Base-by-base conservation (phyloP, 768 basidiomycete genomes). In the Calocybe gangraenosa region DNA sequence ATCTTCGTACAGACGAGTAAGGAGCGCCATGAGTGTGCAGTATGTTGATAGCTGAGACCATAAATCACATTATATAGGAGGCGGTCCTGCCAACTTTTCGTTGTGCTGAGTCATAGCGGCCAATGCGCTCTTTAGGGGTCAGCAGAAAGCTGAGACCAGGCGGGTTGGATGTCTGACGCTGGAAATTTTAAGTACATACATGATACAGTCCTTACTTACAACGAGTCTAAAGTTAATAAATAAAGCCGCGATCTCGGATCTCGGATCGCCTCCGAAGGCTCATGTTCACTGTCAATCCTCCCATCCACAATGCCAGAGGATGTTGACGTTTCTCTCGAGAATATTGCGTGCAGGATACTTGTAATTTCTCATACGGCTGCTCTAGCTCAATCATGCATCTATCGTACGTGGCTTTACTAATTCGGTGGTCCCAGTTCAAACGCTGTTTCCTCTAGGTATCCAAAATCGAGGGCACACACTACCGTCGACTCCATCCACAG, bases 1-100 rank as follows among this genome's bases (percentile, higher is more conserved):
- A 52, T 73, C 70, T 28, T 58, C 56, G 31, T 64, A 52, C n/a
- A 71, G 63, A 37, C 68, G 65, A 25, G 62, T 48, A 23, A 67
- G 63, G 15, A 66, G n/a, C n/a, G n/a, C n/a, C n/a, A n/a, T n/a
- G n/a, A n/a, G n/a, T n/a, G n/a, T n/a, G n/a, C n/a, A n/a, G n/a
- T n/a, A n/a, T n/a, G n/a, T n/a, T n/a, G n/a, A n/a, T n/a, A n/a
- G n/a, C n/a, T n/a, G n/a, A n/a, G n/a, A n/a, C n/a, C n/a, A n/a
- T n/a, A n/a, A n/a, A n/a, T n/a, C n/a, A n/a, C n/a, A n/a, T n/a
- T n/a, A n/a, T n/a, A n/a, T n/a, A n/a, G n/a, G n/a, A n/a, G n/a
- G n/a, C n/a, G n/a, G n/a, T n/a, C n/a, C n/a, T n/a, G n/a, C n/a
- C n/a, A n/a, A n/a, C n/a, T n/a, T n/a, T n/a, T n/a, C n/a, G n/a